Evolutionary conservation across 495 filamentous ascomycete genomes (phyloP).

Genomic region (Penicillium subrubescens): DNA sequence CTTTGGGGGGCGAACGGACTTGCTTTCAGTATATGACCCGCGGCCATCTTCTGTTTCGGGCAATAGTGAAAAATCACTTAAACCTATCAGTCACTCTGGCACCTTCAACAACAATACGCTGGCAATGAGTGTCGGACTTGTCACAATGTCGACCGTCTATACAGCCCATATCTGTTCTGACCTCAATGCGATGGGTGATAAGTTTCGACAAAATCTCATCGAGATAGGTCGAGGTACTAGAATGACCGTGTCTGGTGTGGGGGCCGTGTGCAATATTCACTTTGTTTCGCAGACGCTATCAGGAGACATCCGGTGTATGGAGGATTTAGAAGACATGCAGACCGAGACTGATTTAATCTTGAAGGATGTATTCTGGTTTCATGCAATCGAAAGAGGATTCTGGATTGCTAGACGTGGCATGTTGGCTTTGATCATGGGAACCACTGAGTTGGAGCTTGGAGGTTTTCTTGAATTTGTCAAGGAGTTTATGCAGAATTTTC

Average conservation of each 20-base stretch:
- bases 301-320: constrained; percentile 2
- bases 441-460: constrained; percentile 40
- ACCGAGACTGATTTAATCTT: constrained; percentile 19
- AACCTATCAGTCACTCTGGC: constrained; percentile 51
- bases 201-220: constrained; percentile 5
- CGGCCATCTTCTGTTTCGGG: constrained; percentile 5
- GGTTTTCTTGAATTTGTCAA: constrained; percentile 27
- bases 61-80: background rate
- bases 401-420: constrained; percentile 49
- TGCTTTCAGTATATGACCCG: constrained; percentile 52
- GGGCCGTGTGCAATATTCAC: constrained; percentile 22
- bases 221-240: constrained; percentile 14
- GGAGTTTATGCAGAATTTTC: background rate
- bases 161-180: constrained; percentile 15
- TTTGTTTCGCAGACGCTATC: constrained; percentile 21
- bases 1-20: constrained; percentile 58
- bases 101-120: constrained; percentile 72
- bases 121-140: constrained; percentile 54
- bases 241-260: constrained; percentile 23
- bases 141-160: constrained; percentile 15
- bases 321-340: background rate
- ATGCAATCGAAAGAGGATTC: constrained; percentile 50
- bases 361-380: constrained; percentile 52
- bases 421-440: constrained; percentile 45
- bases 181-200: constrained; percentile 26